A percentile compares a stretch with the other conserved stretches of the same genome.
These are phyloP conservation scores for Ustilago trichophora DNA, from an alignment of 1,284 basidiomycete genomes.

Conservation along the genomic window DNA sequence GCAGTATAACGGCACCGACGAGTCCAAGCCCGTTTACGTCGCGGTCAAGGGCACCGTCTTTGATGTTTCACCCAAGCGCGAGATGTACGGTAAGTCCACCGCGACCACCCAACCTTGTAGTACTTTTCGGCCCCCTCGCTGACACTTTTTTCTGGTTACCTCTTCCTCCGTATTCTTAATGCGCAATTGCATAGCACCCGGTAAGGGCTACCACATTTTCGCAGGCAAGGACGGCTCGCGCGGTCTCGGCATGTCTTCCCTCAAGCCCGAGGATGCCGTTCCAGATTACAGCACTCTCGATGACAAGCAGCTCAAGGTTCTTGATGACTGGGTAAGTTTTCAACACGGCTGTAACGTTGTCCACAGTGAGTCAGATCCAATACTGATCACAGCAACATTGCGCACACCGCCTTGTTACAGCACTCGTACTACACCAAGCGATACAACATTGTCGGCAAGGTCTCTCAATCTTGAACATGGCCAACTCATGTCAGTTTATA, in stretches of 20 bases:
- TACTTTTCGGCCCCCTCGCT: not conserved
- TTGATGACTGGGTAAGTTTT: conserved; percentile 80
- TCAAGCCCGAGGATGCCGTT: conserved; percentile 86
- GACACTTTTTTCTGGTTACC: not conserved
- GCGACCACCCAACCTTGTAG: not conserved
- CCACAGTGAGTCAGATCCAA: too few species aligned
- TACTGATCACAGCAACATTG: too few species aligned
- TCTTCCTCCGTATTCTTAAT: not conserved
- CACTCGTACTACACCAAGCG: conserved; percentile 64
- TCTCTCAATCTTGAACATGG: conserved; percentile 21
- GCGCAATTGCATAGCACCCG: conserved; percentile 24
- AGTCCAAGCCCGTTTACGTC: conserved; percentile 79
- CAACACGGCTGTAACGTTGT: too few species aligned
- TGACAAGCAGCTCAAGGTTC: conserved; percentile 80
- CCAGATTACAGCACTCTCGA: conserved; percentile 83
- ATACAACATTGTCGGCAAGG: conserved; percentile 65
- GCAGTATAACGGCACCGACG: conserved; percentile 76
- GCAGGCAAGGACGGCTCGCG: conserved; percentile 82
- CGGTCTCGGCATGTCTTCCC: conserved; percentile 74
- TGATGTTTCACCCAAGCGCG: conserved; percentile 78
- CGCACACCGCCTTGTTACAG: conserved; percentile 16
- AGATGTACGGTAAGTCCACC: conserved; percentile 79
- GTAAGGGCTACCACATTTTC: conserved; percentile 69
- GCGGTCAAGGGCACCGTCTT: conserved; percentile 88
- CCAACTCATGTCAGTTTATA: not conserved